These are phyloP conservation scores for Acanthamoeba sp. DNA, from an alignment of 208 protist species.

Conservation along the genomic window DNA sequence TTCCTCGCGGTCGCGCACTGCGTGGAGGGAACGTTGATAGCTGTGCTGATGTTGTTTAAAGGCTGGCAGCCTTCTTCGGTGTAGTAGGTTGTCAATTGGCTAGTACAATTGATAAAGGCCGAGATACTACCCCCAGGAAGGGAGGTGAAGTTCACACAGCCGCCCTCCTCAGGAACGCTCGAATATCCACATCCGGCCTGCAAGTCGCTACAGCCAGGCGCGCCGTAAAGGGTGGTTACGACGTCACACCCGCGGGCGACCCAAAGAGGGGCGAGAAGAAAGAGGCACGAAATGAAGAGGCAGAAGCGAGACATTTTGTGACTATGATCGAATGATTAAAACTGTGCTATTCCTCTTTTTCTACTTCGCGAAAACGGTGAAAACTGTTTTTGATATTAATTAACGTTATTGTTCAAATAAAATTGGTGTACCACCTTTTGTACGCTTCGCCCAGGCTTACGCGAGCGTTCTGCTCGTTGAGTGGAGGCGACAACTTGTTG, in stretches of 20 bases:
- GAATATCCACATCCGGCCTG: background rate
- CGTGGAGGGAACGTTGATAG: background rate
- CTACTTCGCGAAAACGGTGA: no score
- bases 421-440: no score
- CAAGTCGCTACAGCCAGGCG: background rate
- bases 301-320: background rate
- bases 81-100: background rate
- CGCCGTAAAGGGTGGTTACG: background rate
- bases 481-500: no score
- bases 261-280: background rate
- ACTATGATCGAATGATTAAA: background rate
- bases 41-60: background rate
- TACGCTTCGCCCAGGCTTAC: no score
- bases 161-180: background rate
- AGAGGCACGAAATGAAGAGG: no score
- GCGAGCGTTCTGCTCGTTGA: no score
- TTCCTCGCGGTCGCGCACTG: background rate
- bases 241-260: background rate
- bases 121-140: background rate
- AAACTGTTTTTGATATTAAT: no score
- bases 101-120: background rate
- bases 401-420: no score
- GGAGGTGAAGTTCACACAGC: background rate
- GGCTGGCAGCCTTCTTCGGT: background rate
- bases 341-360: background rate